Base-by-base conservation (phyloP, 2,329 filamentous ascomycete species). In the Alternaria postmessia region DNA sequence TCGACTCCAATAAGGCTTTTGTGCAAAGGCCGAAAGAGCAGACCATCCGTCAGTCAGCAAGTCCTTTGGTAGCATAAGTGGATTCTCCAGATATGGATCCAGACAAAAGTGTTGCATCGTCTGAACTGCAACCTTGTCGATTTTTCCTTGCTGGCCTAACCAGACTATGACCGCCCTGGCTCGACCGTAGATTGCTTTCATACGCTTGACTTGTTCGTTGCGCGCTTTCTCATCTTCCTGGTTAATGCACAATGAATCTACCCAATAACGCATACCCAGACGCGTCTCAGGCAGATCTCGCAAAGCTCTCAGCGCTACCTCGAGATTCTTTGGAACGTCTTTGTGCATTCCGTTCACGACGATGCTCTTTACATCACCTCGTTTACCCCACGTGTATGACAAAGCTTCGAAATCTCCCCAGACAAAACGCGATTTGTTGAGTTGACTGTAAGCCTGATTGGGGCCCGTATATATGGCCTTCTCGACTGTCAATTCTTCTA, bases 281-380 rank as follows among this genome's bases (percentile, higher is more conserved):
- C 3, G 18, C 3, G 46, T 36, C 18, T 48, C 46, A 4, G 6
- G 12, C 11, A n/a, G 5, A 6, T 2, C 1, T n/a, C 14, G 18
- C 1, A 48, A n/a, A 1, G 30, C 18, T 24, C 30, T 48, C 30
- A 48, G n/a, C 4, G 46, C 46, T 48, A 3, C 30, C 6, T 48
- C 46, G 7, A 48, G 30, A 7, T 48, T 48, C 11, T 22, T 20
- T 2, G 46, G 0, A n/a, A 48, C 30, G 30, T 5, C 1, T 11
- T 36, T 24, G 1, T 0, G 18, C 3, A 7, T 2, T 7, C 7
- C 18, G 0, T 48, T 36, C 2, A 48, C 1, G 0, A 4, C 0
- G 12, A 48, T 48, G 3, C 2, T 7, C 1, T 24, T 24, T 24
- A 6, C 5, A 2, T 48, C 18, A n/a, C 12, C 2, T 22, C 22